Evolutionary conservation across 306 rosid species (phyloP).

Genomic region (Prunus fruticosa): DNA sequence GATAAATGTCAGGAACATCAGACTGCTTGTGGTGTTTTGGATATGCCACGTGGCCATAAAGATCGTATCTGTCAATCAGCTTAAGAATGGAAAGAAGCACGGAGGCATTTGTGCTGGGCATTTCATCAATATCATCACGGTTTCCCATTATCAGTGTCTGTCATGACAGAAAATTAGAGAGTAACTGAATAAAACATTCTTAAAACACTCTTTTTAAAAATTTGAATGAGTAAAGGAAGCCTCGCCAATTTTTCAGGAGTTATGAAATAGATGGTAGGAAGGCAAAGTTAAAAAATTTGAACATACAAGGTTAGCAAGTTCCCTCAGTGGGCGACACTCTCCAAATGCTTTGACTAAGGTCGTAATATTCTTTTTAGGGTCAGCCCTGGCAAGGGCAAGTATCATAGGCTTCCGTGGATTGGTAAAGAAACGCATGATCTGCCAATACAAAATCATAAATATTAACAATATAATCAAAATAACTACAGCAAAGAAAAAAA

Average conservation of each 20-base stretch:
- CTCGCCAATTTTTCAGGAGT: background rate
- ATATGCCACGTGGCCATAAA: conserved; percentile 61
- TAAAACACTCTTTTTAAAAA: background rate
- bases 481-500: background rate
- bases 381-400: conserved; percentile 73
- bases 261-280: conserved; percentile 1
- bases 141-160: conserved; percentile 66
- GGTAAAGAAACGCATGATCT: conserved; percentile 65
- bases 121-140: conserved; percentile 58
- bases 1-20: conserved; percentile 59
- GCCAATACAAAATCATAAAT: conserved; percentile 13
- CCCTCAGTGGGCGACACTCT: conserved; percentile 61
- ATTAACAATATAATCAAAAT: conserved; percentile 4
- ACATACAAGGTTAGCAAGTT: conserved; percentile 58
- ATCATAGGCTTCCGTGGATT: conserved; percentile 72
- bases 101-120: conserved; percentile 55
- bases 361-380: conserved; percentile 58
- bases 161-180: conserved; percentile 3
- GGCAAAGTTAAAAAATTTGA: conserved; percentile 15
- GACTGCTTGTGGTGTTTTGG: conserved; percentile 66
- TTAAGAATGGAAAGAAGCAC: conserved; percentile 56
- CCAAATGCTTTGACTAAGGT: conserved; percentile 69
- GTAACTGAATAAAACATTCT: background rate
- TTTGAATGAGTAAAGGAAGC: background rate
- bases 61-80: conserved; percentile 55